Base-by-base conservation (phyloP, 225 moss, liverwort and hornwort genomes). In the Takakia lepidozioides region DNA sequence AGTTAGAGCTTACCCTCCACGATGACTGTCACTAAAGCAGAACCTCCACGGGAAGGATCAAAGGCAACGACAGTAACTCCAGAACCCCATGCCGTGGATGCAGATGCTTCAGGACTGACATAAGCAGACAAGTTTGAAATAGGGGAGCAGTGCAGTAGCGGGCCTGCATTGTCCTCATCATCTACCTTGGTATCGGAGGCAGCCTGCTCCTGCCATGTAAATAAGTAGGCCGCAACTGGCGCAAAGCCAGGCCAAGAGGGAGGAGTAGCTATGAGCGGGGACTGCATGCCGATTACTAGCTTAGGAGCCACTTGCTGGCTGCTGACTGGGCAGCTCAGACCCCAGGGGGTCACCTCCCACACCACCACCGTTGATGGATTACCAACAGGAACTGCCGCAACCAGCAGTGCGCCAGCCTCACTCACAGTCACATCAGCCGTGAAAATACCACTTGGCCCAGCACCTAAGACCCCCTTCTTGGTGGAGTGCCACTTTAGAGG, bases 301-400 rank as follows among this genome's bases (percentile, higher is more conserved):
- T 98, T 98, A 37, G 78, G 59, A 60, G 64, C 51, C 29, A 76
- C 86, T 68, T 81, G 86, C 49, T 74, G 78, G 61, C 52, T 54
- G 24, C 65, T 77, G 49, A 76, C 67, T 46, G 77, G 60, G 8
- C 70, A 47, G 58, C 60, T 85, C 29, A 71, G 38, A 32, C 66
- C 75, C 82, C 82, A 85, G 1, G 95, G 67, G 57, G 76, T 81
- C 52, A 98, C 77, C 64, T 98, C 98, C 98, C 98, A 98, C 24
- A 98, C 83, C 49, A 98, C 91, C 18, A 91, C 83, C 25, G 98
- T 91, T 1, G 98, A 91, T 9, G 91, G 91, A 40, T 85, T 91
- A 56, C 91, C 98, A 61, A 98, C 72, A 51, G 98, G 98, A 53
- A 80, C 81, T 43, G 82, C 98, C 19, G 85, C 98, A 38, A 98